Conservation (phyloP, 140 eudicot genomes). For the Flaveria floridana region DNA sequence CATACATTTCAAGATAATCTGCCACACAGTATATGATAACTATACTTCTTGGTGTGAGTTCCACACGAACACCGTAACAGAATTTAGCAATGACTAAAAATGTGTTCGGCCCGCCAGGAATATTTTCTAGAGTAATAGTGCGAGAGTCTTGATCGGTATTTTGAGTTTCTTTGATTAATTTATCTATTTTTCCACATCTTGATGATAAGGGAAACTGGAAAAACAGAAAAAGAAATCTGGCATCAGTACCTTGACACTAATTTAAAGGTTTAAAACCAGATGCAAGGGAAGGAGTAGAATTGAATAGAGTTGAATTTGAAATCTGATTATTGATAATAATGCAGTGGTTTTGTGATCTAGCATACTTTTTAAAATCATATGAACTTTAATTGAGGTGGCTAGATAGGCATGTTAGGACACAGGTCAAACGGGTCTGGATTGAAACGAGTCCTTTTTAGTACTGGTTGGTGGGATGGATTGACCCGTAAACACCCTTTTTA, state of each 20-base stretch:
- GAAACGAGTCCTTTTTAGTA: not conserved
- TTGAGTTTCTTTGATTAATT: conserved; percentile 51
- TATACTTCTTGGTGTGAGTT: conserved; percentile 65
- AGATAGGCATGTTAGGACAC: not conserved
- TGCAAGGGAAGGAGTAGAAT: not conserved
- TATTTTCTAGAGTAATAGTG: conserved; percentile 50
- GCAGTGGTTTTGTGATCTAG: not conserved
- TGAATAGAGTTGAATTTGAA: not conserved
- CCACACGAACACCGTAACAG: conserved; percentile 71
- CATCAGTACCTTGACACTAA: conserved; percentile 16
- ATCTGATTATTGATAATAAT: conserved; percentile 1
- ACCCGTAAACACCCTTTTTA: not conserved
- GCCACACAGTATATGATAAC: conserved; percentile 74
- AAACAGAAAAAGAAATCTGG: conserved; percentile 4
- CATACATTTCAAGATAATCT: conserved; percentile 71
- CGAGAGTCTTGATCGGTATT: conserved; percentile 30
- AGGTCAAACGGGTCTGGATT: not conserved
- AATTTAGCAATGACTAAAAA: conserved; percentile 60
- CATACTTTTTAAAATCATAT: conserved; percentile 3
- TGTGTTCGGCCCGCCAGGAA: conserved; percentile 70
- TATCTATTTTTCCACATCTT: conserved; percentile 74
- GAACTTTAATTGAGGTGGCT: conserved; percentile 7
- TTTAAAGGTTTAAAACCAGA: not conserved
- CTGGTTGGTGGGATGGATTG: conserved; percentile 4
- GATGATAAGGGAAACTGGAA: conserved; percentile 91